These are phyloP conservation scores for Penicillium robsamsonii DNA, from an alignment of 495 filamentous ascomycete genomes.

Conservation along the genomic window DNA sequence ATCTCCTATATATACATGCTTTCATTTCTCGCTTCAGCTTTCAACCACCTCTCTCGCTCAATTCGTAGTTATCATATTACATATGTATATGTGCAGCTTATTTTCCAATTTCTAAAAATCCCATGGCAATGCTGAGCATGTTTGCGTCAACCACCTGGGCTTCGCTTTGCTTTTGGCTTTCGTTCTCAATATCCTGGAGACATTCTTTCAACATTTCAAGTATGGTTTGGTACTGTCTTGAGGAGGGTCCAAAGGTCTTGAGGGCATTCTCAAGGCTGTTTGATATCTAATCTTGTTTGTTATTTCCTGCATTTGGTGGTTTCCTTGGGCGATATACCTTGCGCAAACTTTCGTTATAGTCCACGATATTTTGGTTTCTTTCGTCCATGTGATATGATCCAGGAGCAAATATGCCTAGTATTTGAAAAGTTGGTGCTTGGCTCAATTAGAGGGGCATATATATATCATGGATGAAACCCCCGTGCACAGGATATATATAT, in stretches of 20 bases:
- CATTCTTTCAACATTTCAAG: constrained; percentile 39
- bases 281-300: constrained; percentile 32
- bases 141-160: constrained; percentile 30
- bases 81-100: background rate
- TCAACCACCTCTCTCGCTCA: no score
- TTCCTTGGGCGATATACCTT: constrained; percentile 22
- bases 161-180: constrained; percentile 7
- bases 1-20: no score
- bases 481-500: background rate
- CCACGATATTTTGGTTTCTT: background rate
- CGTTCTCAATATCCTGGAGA: constrained; percentile 33
- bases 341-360: constrained; percentile 34
- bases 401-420: background rate
- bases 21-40: no score
- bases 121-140: constrained; percentile 39
- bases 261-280: constrained; percentile 43
- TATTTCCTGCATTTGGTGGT: background rate
- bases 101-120: constrained; percentile 37
- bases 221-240: constrained; percentile 39
- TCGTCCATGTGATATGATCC: background rate
- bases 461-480: background rate
- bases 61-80: background rate
- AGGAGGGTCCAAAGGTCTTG: constrained; percentile 41
- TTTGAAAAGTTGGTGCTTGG: background rate
- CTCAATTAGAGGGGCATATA: background rate